A percentile compares a stretch with the other conserved stretches of the same genome.
These are phyloP conservation scores for Chlorella variabilis DNA, from an alignment of 163 green algal genomes.

Conservation along the genomic window DNA sequence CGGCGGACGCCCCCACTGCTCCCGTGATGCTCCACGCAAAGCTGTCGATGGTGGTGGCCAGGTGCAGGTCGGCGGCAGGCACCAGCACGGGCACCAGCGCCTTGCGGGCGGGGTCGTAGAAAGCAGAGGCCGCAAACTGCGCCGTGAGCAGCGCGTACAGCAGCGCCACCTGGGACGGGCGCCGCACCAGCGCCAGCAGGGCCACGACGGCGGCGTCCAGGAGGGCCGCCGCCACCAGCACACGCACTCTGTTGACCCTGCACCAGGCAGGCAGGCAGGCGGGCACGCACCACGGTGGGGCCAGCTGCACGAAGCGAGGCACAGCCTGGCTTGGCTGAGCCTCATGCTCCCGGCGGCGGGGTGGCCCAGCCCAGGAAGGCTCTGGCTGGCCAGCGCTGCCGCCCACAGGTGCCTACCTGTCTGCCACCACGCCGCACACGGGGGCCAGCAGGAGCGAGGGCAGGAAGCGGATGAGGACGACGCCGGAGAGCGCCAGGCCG, in stretches of 20 bases:
- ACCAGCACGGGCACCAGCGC: constrained; percentile 59
- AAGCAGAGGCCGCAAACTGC: constrained; percentile 48
- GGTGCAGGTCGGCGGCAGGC: constrained; percentile 43
- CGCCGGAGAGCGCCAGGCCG: constrained; percentile 45
- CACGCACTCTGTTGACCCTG: constrained; percentile 40
- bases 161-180: constrained; percentile 22
- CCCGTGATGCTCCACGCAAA: constrained; percentile 61
- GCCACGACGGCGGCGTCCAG: constrained; percentile 11
- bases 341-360: no score
- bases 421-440: constrained; percentile 60
- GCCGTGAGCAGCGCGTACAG: constrained; percentile 51
- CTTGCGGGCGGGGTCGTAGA: constrained; percentile 62
- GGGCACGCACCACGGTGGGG: not conserved
- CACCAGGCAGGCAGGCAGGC: not conserved
- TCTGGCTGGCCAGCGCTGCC: no score
- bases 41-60: constrained; percentile 67
- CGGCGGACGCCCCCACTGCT: constrained; percentile 56
- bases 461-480: constrained; percentile 59
- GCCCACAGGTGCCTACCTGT: no score
- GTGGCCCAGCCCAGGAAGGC: no score
- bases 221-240: constrained; percentile 29
- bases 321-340: no score
- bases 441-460: constrained; percentile 61
- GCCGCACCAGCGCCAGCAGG: constrained; percentile 26
- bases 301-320: no score